phyloP scores from a whole-genome alignment of 352 stramenopile genomes.

The Blastocystis sp. region DNA sequence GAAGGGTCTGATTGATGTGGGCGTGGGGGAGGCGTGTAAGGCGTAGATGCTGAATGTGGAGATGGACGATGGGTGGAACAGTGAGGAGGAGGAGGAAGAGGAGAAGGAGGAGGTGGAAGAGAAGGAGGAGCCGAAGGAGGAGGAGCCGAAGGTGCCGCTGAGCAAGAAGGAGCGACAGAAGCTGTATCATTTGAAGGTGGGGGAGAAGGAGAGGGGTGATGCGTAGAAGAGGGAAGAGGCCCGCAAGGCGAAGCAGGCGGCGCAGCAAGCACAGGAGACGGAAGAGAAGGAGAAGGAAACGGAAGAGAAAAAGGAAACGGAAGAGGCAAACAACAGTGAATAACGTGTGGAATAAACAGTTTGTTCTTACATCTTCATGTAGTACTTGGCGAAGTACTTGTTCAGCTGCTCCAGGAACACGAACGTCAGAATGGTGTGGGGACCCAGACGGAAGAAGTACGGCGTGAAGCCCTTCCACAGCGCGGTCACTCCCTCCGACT shows the following conservation, averaged over 20 bases:
- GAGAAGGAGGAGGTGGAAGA: background rate
- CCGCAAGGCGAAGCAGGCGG: constrained; percentile 13
- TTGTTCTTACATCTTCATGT: too few species aligned
- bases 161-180: constrained; percentile 14
- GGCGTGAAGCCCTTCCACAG: too few species aligned
- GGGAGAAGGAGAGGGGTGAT: background rate
- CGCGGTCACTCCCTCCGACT: too few species aligned
- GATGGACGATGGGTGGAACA: constrained; percentile 28
- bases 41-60: constrained; percentile 51
- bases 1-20: constrained; percentile 44
- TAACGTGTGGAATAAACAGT: background rate
- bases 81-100: constrained; percentile 27
- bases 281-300: background rate
- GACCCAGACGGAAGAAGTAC: too few species aligned
- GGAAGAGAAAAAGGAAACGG: background rate
- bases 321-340: background rate
- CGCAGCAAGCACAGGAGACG: background rate
- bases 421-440: too few species aligned
- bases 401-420: too few species aligned
- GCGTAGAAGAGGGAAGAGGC: constrained; percentile 35
- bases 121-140: background rate
- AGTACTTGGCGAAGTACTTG: too few species aligned
- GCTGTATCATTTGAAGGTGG: constrained; percentile 25
- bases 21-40: background rate
- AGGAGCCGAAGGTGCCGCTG: background rate